Evolutionary conservation across 768 basidiomycete species (phyloP), one percentile per base, ranked within the genome.

Genomic region (Boletus subcaerulescens): DNA sequence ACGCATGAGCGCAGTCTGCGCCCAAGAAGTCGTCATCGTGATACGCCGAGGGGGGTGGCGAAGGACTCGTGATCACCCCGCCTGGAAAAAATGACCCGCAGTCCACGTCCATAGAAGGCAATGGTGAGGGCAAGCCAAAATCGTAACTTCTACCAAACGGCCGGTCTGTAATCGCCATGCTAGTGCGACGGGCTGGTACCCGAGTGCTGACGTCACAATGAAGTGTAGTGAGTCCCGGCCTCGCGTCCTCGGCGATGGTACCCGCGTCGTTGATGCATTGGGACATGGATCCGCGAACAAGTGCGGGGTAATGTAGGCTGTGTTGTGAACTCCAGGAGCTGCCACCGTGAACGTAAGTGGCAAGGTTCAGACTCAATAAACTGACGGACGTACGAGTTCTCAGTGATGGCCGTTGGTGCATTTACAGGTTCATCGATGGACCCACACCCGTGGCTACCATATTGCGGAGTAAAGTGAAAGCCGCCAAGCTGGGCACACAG

Each of bases 271-370:
- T 53, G 41, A 63, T 47, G 14, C 18, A 52, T 42, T 33, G 61
- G 22, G 66, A 59, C 38, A 68, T 39, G 66, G 56, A 58, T 45
- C 50, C 57, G 55, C 55, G 57, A 40, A 52, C 52, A 0, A 66
- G 58, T 63, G 63, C 50, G 61, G 68, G 67, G 67, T 61, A 65
- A 46, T 58, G 63, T 33, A 65, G 53, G 55, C 57, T 45, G 61
- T 57, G 67, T 39, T 35, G 64, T 52, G 64, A 57, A 52, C 33
- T 48, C 61, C 64, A 61, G 45, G 64, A 48, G 52, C 66, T 68
- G 66, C 64, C 61, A 61, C 57, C 45, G 7, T 22, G 31, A 39
- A 66, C 64, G 66, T 67, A 63, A 67, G 66, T 17, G 58, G 33
- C 40, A 55, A 52, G 51, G 45, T 18, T 56, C 50, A 57, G 43